Percentiles rank a stretch among this genome's conserved stretches.
Evolutionary conservation across 2,329 filamentous ascomycete species (phyloP).

Genomic region (Rhinocladiella similis): DNA sequence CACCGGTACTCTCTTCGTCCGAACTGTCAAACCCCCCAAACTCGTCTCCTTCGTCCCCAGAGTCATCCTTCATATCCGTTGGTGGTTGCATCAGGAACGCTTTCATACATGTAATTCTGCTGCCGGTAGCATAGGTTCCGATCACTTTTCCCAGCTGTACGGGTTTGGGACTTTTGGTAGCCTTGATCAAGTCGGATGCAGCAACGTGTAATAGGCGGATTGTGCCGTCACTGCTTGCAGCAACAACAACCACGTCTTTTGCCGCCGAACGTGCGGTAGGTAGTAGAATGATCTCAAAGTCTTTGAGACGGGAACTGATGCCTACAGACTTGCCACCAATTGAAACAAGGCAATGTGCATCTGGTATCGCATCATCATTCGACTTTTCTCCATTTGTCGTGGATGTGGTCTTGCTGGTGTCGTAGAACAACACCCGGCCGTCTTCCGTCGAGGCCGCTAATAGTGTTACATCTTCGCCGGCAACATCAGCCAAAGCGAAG

Average conservation of each 20-base stretch:
- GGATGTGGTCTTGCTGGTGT: constrained; percentile 50
- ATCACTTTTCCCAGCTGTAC: constrained; percentile 65
- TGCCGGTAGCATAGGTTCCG: constrained; percentile 79
- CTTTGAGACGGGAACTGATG: constrained; percentile 76
- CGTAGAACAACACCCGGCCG: constrained; percentile 81
- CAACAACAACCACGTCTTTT: constrained; percentile 58
- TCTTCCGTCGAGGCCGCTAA: constrained; percentile 86
- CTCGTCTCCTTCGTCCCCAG: constrained; percentile 12
- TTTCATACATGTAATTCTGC: constrained; percentile 84
- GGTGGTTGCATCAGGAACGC: constrained; percentile 80
- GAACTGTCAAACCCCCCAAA: constrained; percentile 22
- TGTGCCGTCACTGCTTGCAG: constrained; percentile 81
- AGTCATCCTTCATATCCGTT: constrained; percentile 42
- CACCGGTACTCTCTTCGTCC: constrained; percentile 32
- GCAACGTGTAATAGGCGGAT: constrained; percentile 73
- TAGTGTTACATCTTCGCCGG: constrained; percentile 50
- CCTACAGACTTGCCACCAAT: constrained; percentile 72
- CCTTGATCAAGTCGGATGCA: constrained; percentile 33
- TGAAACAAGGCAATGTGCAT: constrained; percentile 64
- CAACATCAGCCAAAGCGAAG: constrained; percentile 49
- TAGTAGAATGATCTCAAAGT: constrained; percentile 68
- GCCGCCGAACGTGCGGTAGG: constrained; percentile 33
- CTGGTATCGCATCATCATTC: constrained; percentile 58
- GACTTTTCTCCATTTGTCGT: constrained; percentile 37
- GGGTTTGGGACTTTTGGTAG: constrained; percentile 20